Evolutionary conservation across 164 flowering plant species (phyloP).

Genomic region (Dillenia turbinata): DNA sequence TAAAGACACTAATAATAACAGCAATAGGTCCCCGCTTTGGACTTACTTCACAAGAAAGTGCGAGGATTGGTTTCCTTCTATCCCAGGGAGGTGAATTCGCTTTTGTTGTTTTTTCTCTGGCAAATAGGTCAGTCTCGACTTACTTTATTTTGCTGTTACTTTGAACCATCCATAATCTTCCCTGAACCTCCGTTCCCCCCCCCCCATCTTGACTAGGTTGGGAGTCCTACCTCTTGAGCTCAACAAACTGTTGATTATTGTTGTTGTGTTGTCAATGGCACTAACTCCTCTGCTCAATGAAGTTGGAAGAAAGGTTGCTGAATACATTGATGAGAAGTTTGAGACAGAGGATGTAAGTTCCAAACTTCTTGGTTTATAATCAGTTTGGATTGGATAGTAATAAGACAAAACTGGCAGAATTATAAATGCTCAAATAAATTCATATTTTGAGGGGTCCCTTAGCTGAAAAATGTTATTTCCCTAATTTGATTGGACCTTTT

Average conservation of each 20-base stretch:
- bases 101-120: slow-evolving; percentile 94
- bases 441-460: too few species aligned
- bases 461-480: too few species aligned
- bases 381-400: too few species aligned
- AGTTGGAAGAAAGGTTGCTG: slow-evolving; percentile 77
- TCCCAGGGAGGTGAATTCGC: slow-evolving; percentile 99
- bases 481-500: too few species aligned
- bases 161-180: too few species aligned
- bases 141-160: not conserved
- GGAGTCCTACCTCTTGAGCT: slow-evolving; percentile 98
- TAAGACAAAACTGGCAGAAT: too few species aligned
- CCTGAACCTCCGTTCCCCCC: not conserved
- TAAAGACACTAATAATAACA: slow-evolving; percentile 90
- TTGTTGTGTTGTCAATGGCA: slow-evolving; percentile 97
- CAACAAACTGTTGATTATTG: slow-evolving; percentile 94
- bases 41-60: slow-evolving; percentile 75
- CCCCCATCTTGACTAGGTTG: slow-evolving; percentile 48
- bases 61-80: slow-evolving; percentile 88
- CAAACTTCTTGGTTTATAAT: not conserved
- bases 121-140: slow-evolving; percentile 65
- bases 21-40: slow-evolving; percentile 98
- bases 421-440: too few species aligned
- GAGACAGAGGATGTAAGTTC: slow-evolving; percentile 51
- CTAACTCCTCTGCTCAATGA: slow-evolving; percentile 91
- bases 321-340: slow-evolving; percentile 51